phyloP scores from a whole-genome alignment of 2,329 filamentous ascomycete species.

The Aspergillaceae sp. region DNA sequence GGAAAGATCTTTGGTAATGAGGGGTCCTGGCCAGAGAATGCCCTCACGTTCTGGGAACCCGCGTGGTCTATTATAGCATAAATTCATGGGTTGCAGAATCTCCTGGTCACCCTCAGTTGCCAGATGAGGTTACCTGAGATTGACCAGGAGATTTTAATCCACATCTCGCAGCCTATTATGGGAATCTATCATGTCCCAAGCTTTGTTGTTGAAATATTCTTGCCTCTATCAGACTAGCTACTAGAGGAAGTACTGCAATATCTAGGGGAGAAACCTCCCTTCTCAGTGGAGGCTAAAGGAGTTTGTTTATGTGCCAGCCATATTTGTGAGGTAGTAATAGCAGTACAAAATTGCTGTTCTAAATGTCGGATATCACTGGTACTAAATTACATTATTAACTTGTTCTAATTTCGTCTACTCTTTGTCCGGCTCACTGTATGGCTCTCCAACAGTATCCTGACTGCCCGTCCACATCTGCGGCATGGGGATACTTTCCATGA shows the following conservation, averaged over 20 bases:
- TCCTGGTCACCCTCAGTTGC: background rate
- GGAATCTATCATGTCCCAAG: background rate
- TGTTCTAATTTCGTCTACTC: background rate
- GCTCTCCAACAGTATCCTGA: conserved; percentile 31
- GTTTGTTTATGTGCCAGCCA: background rate
- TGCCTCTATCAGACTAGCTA: background rate
- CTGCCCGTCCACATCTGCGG: conserved; percentile 31
- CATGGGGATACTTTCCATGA: conserved; percentile 38
- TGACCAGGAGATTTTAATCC: background rate
- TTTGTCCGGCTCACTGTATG: conserved; percentile 23
- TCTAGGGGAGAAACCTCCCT: background rate
- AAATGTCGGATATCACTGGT: background rate
- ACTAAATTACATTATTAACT: background rate
- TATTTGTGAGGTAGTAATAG: conserved; percentile 14
- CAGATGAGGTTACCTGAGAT: background rate
- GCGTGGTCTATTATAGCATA: background rate
- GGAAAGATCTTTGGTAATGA: background rate
- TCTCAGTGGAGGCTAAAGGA: background rate
- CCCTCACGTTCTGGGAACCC: background rate
- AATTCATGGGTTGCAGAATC: background rate
- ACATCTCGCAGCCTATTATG: background rate
- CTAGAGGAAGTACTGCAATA: background rate
- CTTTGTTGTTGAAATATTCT: background rate
- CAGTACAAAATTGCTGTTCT: conserved; percentile 6
- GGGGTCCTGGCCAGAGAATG: background rate